Conservation (phyloP, 306 rosid species). For the Rosa chinensis region DNA sequence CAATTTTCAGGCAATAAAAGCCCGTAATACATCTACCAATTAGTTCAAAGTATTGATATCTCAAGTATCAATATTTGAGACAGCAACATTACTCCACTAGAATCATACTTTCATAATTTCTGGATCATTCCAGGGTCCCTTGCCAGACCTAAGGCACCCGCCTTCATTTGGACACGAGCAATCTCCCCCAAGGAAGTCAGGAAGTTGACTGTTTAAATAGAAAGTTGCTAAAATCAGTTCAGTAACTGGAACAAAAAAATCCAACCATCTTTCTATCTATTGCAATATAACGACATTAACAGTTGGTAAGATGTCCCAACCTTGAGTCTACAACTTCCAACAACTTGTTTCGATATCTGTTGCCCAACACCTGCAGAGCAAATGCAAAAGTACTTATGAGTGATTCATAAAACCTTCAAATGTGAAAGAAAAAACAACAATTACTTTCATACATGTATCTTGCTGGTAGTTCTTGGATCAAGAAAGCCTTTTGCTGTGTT, state of each 20-base stretch:
- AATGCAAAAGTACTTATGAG: constrained; percentile 24
- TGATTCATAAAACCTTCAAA: constrained; percentile 24
- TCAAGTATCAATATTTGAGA: constrained; percentile 8
- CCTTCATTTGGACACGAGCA: constrained; percentile 88
- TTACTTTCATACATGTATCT: constrained; percentile 64
- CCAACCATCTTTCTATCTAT: neutral
- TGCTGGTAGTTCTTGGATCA: constrained; percentile 91
- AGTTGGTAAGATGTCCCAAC: constrained; percentile 41
- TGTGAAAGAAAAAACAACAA: constrained; percentile 26
- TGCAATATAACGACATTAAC: neutral
- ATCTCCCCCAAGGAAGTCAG: constrained; percentile 87
- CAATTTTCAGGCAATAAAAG: constrained; percentile 19
- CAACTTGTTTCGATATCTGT: constrained; percentile 61
- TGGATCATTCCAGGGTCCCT: constrained; percentile 96
- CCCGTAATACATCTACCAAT: constrained; percentile 21
- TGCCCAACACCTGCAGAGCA: constrained; percentile 77
- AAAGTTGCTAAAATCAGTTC: constrained; percentile 22
- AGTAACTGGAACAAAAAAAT: neutral
- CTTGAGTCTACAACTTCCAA: constrained; percentile 81
- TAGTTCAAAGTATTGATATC: constrained; percentile 20
- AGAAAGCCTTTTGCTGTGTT: constrained; percentile 83
- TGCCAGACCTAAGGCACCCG: constrained; percentile 83
- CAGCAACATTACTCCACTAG: constrained; percentile 25
- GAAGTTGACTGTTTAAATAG: constrained; percentile 74
- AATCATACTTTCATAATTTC: constrained; percentile 73